These are phyloP conservation scores for Lasiosphaeria miniovina DNA, from an alignment of 495 filamentous ascomycete genomes.

Conservation along the genomic window DNA sequence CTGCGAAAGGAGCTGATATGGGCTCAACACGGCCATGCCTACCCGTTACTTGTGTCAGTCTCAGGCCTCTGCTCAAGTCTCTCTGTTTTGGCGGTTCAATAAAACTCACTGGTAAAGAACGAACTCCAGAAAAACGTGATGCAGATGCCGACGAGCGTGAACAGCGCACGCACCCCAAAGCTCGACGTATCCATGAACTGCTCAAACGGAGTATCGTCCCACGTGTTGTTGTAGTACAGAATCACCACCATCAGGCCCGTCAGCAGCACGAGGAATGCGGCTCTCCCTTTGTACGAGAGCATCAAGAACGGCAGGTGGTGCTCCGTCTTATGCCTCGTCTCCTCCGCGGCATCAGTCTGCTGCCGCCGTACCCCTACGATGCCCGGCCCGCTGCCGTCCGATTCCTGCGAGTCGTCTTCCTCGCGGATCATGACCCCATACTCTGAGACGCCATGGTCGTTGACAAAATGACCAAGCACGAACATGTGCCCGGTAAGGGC, in stretches of 20 bases:
- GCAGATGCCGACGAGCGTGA: conserved; percentile 39
- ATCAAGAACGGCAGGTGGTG: conserved; percentile 35
- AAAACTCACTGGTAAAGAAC: conserved; percentile 33
- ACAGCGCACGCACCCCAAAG: conserved; percentile 45
- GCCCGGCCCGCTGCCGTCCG: conserved; percentile 12
- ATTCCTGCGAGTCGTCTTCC: conserved; percentile 13
- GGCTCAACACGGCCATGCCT: conserved; percentile 23
- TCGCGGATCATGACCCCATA: conserved; percentile 33
- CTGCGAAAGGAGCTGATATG: conserved; percentile 30
- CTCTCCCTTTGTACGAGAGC: conserved; percentile 27
- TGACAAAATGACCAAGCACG: conserved; percentile 34
- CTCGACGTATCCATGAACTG: conserved; percentile 42
- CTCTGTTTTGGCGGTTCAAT: background rate
- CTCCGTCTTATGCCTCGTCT: conserved; percentile 3
- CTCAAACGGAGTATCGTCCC: conserved; percentile 39
- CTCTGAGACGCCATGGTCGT: conserved; percentile 25
- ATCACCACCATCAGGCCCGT: conserved; percentile 37
- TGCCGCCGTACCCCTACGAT: conserved; percentile 8
- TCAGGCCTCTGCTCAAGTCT: background rate
- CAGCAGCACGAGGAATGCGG: conserved; percentile 32
- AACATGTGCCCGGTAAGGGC: conserved; percentile 31
- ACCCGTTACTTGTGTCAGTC: background rate
- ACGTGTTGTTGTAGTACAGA: conserved; percentile 42
- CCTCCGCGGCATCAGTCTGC: background rate
- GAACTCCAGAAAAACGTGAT: conserved; percentile 43